Conservation (phyloP, 345 rosid genomes). For the Eutrema yunnanense region DNA sequence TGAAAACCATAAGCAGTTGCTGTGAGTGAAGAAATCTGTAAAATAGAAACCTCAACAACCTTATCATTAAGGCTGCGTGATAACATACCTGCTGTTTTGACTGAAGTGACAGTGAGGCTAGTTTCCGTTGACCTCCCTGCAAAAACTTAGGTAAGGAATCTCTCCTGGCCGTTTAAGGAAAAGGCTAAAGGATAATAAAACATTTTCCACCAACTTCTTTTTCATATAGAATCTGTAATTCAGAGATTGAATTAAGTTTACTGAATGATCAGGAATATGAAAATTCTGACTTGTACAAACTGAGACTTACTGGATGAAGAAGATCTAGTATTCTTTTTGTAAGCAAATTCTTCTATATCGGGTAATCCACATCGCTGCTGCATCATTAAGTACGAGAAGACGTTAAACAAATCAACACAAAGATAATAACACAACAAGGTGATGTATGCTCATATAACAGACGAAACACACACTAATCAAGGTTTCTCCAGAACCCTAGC, state of each 20-base stretch:
- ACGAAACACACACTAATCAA: background rate
- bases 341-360: slow-evolving; percentile 80
- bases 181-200: background rate
- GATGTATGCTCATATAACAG: background rate
- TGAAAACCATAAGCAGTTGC: background rate
- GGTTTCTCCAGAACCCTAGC: background rate
- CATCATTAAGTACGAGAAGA: slow-evolving; percentile 8
- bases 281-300: background rate
- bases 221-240: too few relatives aligned
- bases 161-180: background rate
- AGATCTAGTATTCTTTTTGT: slow-evolving; percentile 36
- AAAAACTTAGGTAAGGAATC: background rate
- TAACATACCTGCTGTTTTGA: slow-evolving; percentile 14
- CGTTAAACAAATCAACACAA: background rate
- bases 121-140: slow-evolving; percentile 36
- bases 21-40: background rate
- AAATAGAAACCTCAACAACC: background rate
- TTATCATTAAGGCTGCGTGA: background rate
- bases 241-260: too few relatives aligned
- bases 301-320: slow-evolving; percentile 35
- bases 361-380: slow-evolving; percentile 49
- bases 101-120: slow-evolving; percentile 24
- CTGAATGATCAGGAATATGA: background rate
- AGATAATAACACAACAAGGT: background rate
- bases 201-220: background rate